Base-by-base conservation (phyloP, 441 rosid species). In the Viola pubescens region DNA sequence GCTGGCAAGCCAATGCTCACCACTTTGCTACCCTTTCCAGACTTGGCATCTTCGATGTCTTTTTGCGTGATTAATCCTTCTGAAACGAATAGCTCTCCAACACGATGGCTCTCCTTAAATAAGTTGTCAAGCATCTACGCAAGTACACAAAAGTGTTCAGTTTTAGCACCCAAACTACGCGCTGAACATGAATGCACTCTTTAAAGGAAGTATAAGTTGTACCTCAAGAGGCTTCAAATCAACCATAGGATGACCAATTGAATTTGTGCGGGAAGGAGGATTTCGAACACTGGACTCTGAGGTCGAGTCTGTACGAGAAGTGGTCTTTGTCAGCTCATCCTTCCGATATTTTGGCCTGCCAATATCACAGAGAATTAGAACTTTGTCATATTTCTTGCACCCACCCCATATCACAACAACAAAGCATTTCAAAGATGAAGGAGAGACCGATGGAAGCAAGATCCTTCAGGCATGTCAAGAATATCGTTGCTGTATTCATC, bases 401-500 rank as follows among this genome's bases (percentile, higher is more conserved):
- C 56, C 61, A 45, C 51, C 12, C 43, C 26, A 4, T 11, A 54
- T 40, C 34, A 48, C 9, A 55, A 60, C 7, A 47, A 44, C 45
- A 47, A 41, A 42, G 59, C 13, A 56, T 39, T 39, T 12, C 44
- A 46, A 59, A 67, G 66, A 26, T 5, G 48, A 63, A 69, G 8
- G 2, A 6, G 16, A 62, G 66, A 84, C 87, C 97, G 89, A 3
- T 95, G 89, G 78, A 94, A 86, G 79, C 94, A 94, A 72, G 98
- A 86, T 69, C 96, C 94, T 75, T 88, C 98, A 0, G 82, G 86
- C 97, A 89, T 77, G 82, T 83, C 97, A 55, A 94, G 90, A 59
- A 84, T 61, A 63, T 94, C 98, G 11, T 88, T 94, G 74, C 97
- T 86, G 82, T 94, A 89, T 75, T 94, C 98, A 49, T 94, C 97